These are phyloP conservation scores for Neonectria faginata DNA, from an alignment of 2,329 filamentous ascomycete species.

Conservation along the genomic window DNA sequence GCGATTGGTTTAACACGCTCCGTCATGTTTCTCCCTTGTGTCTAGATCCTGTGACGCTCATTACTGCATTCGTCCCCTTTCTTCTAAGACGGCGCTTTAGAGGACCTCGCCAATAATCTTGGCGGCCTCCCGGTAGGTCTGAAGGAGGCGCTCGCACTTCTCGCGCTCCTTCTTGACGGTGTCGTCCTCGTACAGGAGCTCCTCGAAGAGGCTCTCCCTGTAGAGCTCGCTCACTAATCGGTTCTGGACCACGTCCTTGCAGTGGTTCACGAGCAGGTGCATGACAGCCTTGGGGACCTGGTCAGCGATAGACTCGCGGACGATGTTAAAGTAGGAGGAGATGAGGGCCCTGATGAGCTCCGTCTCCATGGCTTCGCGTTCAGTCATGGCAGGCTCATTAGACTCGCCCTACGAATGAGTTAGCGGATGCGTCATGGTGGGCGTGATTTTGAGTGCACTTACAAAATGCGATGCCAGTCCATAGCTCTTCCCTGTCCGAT, in stretches of 20 bases:
- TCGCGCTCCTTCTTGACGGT: conserved; percentile 96
- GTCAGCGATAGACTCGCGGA: conserved; percentile 97
- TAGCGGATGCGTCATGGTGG: conserved; percentile 31
- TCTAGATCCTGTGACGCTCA: conserved; percentile 30
- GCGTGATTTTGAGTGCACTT: conserved; percentile 53
- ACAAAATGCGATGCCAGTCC: conserved; percentile 68
- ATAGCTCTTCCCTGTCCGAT: conserved; percentile 54
- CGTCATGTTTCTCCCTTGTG: conserved; percentile 28
- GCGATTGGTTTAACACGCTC: conserved; percentile 17
- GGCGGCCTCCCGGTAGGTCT: conserved; percentile 96
- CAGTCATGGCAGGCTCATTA: conserved; percentile 88
- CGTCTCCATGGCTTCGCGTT: conserved; percentile 96
- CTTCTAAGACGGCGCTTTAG: conserved; percentile 56
- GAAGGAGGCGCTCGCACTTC: conserved; percentile 96
- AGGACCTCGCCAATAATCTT: conserved; percentile 98
- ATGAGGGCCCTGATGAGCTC: conserved; percentile 97
- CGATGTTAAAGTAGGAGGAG: conserved; percentile 99
- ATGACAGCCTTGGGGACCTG: conserved; percentile 99
- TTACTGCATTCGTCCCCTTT: conserved; percentile 23
- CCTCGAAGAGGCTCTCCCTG: conserved; percentile 89
- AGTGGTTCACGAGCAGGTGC: conserved; percentile 98
- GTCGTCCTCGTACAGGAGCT: conserved; percentile 97
- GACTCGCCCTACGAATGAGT: conserved; percentile 61
- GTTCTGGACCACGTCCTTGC: conserved; percentile 98
- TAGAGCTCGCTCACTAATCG: conserved; percentile 95